Evolutionary conservation across 495 filamentous ascomycete species (phyloP).

Genomic region (Baudoinia panamericana): DNA sequence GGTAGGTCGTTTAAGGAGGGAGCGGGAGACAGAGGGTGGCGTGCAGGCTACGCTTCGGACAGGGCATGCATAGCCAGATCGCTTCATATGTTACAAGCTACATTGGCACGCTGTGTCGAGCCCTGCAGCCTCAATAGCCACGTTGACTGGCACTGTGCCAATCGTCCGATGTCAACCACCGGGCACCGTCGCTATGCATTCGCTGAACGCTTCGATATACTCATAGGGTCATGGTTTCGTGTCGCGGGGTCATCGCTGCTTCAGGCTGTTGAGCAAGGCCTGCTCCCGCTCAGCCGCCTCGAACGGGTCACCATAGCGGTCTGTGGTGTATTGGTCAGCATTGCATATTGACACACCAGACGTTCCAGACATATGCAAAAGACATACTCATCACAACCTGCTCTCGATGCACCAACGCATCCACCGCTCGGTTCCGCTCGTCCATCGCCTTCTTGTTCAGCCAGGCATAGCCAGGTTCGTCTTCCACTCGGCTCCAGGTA

Average conservation of each 20-base stretch:
- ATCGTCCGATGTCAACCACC: background rate
- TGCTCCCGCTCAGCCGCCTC: conserved; percentile 14
- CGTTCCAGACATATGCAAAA: background rate
- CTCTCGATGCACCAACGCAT: conserved; percentile 25
- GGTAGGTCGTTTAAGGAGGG: conserved; percentile 1
- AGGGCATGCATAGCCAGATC: conserved; percentile 17
- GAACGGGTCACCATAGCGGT: conserved; percentile 19
- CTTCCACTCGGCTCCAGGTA: conserved; percentile 29
- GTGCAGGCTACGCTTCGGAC: conserved; percentile 3
- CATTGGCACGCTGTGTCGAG: no score
- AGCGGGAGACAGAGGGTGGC: background rate
- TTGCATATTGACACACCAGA: no score
- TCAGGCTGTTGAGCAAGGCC: conserved; percentile 13
- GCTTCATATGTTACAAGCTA: no score
- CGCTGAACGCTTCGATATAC: conserved; percentile 1
- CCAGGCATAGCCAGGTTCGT: conserved; percentile 41
- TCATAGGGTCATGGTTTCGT: background rate
- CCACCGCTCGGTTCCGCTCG: conserved; percentile 26
- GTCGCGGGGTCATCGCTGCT: conserved; percentile 9
- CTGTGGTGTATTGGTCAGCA: conserved; percentile 8
- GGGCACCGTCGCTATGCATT: no score
- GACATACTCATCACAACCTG: conserved; percentile 26
- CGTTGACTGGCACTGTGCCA: no score
- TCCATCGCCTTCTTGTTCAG: conserved; percentile 34
- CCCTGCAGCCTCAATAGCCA: no score